phyloP scores from a whole-genome alignment of 1,139 yeast genomes.

The Taiozyma sp. region DNA sequence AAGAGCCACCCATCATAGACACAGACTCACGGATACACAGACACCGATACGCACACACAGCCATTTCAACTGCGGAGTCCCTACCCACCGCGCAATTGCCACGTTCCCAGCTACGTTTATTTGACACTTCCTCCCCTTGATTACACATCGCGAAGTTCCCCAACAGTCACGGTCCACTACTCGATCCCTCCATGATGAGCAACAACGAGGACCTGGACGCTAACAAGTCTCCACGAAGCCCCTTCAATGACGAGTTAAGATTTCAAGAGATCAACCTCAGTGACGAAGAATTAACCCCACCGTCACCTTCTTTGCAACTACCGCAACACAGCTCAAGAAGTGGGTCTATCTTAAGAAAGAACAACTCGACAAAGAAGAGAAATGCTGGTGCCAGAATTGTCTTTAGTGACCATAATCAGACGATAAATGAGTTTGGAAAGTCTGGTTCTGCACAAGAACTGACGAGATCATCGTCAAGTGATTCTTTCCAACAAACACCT shows the following conservation, averaged over 20 bases:
- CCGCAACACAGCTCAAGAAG: not conserved
- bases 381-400: slow-evolving; percentile 19
- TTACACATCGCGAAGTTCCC: not conserved
- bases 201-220: slow-evolving; percentile 1
- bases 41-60: too few relatives aligned
- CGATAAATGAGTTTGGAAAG: slow-evolving; percentile 10
- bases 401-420: slow-evolving; percentile 16
- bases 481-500: slow-evolving; percentile 20
- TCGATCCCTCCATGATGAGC: not conserved
- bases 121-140: not conserved
- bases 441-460: slow-evolving; percentile 9
- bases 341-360: slow-evolving; percentile 20
- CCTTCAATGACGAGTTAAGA: slow-evolving; percentile 7
- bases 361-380: slow-evolving; percentile 9
- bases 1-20: not conserved
- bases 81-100: not conserved
- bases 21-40: not conserved
- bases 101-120: not conserved
- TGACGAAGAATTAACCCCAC: not conserved
- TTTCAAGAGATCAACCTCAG: slow-evolving; percentile 8
- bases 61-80: not conserved
- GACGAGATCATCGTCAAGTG: slow-evolving; percentile 14
- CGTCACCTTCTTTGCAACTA: not conserved
- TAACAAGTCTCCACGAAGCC: slow-evolving; percentile 5
- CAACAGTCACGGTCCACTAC: not conserved